Evolutionary conservation across 352 stramenopile genomes (phyloP), one percentile per base, ranked within the genome.

Genomic region (Globisporangium echinulatum): DNA sequence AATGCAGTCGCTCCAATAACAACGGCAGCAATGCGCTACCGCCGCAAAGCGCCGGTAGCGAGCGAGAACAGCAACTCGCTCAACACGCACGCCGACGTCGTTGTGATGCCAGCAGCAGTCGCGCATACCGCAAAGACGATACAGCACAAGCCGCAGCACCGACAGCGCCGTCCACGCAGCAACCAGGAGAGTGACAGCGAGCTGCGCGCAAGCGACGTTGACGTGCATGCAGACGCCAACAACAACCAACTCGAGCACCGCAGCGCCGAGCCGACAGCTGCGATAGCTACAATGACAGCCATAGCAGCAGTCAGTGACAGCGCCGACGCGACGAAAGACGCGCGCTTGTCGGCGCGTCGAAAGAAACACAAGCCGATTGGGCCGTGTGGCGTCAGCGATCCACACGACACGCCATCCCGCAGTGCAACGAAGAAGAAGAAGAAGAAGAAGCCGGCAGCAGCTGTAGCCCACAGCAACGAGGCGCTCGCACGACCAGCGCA

Each of bases 41-140:
- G 77, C 42, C 79, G 70, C 54, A 88, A 88, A 49, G 67, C 72
- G 57, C 64, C 63, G 40, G 52, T 37, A 25, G 48, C 38, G 11
- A 58, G 59, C 25, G 62, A 84, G 40, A 74, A 80, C 52, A 63
- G 15, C 54, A 65, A 58, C 47, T 19, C 38, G 38, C 15, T 40
- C 38, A 56, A 43, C 48, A 13, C 8, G 4, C 4, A 15, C 19
- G 50, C 5, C 40, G 40, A 7, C 40, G 40, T 13, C 11, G 40
- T 44, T 44, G 25, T 25, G 25, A 25, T 1, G 48, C 25, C 25
- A 68, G 47, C 54, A 58, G 38, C 52, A 37, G 19, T 25, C 8
- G 46, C 47, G 46, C 33, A 44, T 44, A 44, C 37, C 61, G 48
- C 52, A 68, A 40, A 57, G 56, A 52, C 17, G 56, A 17, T 5